phyloP scores from a whole-genome alignment of 1,284 basidiomycete genomes.

The Leccinum angustisporum region DNA sequence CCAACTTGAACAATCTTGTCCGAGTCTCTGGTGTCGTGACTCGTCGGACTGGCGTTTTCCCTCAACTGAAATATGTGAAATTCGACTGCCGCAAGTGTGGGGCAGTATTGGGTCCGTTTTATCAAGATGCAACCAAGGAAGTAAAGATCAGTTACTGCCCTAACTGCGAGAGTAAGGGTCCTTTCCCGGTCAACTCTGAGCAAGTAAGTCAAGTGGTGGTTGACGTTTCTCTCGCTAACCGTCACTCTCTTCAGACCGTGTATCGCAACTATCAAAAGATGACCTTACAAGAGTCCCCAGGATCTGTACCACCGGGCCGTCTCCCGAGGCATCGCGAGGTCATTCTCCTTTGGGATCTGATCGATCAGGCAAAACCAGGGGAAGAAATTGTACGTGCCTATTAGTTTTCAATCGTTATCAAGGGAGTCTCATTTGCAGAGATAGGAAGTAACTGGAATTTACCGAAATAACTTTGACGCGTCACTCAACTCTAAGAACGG shows the following conservation, averaged over 20 bases:
- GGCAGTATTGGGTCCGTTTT: constrained; percentile 92
- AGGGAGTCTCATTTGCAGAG: constrained; percentile 15
- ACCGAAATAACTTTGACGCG: constrained; percentile 98
- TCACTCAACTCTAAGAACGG: constrained; percentile 98
- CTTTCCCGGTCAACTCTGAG: constrained; percentile 96
- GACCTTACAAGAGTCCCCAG: constrained; percentile 98
- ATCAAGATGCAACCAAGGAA: constrained; percentile 94
- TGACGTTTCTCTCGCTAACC: background rate
- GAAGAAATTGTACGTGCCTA: constrained; percentile 84
- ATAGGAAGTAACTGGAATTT: constrained; percentile 95
- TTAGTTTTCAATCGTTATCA: background rate
- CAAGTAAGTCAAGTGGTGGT: constrained; percentile 50
- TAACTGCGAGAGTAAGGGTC: constrained; percentile 91
- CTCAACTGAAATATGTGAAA: constrained; percentile 99
- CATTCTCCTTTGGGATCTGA: constrained; percentile 95
- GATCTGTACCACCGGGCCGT: constrained; percentile 95
- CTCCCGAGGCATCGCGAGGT: constrained; percentile 96
- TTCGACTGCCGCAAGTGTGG: constrained; percentile 97
- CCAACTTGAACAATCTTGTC: constrained; percentile 93
- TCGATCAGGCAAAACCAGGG: constrained; percentile 96
- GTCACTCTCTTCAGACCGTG: constrained; percentile 69
- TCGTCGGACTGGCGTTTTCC: constrained; percentile 93
- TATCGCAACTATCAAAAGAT: constrained; percentile 99
- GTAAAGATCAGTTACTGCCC: constrained; percentile 94
- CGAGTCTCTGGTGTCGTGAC: constrained; percentile 98